These are phyloP conservation scores for Neurospora sp. DNA, from an alignment of 495 filamentous ascomycete species.

Conservation along the genomic window DNA sequence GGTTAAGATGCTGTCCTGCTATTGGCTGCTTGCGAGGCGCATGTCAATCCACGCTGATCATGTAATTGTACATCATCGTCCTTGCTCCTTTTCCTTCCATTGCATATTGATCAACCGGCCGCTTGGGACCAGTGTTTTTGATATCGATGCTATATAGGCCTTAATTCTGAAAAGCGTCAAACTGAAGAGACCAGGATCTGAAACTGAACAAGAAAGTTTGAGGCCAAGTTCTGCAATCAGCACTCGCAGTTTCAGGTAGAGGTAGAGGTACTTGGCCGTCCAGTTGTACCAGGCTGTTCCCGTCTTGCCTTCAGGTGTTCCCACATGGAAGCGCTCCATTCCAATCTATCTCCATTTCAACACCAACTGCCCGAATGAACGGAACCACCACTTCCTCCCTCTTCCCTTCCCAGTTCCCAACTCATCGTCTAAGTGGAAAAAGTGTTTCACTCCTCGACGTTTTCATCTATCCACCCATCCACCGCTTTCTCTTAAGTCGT, in stretches of 20 bases:
- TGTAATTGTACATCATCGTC: neutral
- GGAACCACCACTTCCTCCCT: neutral
- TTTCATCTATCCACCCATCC: neutral
- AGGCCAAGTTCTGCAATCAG: neutral
- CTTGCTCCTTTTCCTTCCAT: neutral
- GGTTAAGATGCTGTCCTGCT: neutral
- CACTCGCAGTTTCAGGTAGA: neutral
- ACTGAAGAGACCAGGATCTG: neutral
- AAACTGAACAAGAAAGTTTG: neutral
- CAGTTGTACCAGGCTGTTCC: neutral
- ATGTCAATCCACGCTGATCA: neutral
- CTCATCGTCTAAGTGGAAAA: neutral
- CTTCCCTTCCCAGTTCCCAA: neutral
- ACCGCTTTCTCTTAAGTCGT: neutral
- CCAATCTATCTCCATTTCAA: neutral
- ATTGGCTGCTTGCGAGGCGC: neutral
- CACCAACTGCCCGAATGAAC: neutral
- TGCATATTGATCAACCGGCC: neutral
- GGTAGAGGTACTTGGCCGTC: neutral
- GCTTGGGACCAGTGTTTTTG: neutral
- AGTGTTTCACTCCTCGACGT: neutral
- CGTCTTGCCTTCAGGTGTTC: neutral
- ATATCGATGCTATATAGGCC: neutral
- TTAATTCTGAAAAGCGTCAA: neutral
- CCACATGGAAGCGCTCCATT: neutral